These are phyloP conservation scores for Trichosporon sp. DNA, from an alignment of 1,284 basidiomycete genomes.

Conservation along the genomic window DNA sequence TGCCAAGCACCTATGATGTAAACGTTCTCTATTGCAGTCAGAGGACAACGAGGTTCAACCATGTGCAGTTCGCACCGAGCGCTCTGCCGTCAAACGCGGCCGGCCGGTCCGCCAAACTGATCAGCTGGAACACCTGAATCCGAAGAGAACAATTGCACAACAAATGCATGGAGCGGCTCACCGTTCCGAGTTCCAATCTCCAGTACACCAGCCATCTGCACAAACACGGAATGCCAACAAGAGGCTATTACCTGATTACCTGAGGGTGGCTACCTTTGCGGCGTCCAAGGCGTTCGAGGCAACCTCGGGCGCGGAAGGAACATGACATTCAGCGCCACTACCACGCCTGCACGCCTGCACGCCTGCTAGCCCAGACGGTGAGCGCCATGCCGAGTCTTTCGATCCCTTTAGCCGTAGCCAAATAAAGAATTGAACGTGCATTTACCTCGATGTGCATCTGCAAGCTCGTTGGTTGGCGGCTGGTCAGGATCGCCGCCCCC, in stretches of 20 bases:
- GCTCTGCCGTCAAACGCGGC: not conserved
- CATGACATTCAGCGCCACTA: not conserved
- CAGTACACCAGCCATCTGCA: not conserved
- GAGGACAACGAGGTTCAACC: not conserved
- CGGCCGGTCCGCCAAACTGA: not conserved
- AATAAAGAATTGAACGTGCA: not conserved
- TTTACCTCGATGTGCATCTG: not conserved
- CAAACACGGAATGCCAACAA: not conserved
- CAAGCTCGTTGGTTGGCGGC: not conserved
- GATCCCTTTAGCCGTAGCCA: not conserved
- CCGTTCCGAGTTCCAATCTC: not conserved
- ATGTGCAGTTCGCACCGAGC: not conserved
- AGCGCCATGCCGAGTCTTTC: not conserved
- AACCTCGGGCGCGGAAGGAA: not conserved
- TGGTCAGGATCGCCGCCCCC: not conserved
- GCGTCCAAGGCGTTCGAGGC: not conserved
- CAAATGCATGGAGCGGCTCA: not conserved
- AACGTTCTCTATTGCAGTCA: not conserved
- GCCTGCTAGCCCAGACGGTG: not conserved
- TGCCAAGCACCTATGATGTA: not conserved
- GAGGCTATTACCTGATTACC: not conserved
- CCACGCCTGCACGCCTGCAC: not conserved
- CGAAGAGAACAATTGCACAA: not conserved
- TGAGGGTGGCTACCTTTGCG: not conserved
- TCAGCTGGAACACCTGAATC: not conserved